A percentile compares a stretch with the other conserved stretches of the same genome.
phyloP scores from a whole-genome alignment of 2,329 filamentous ascomycete species.

The Penicillium sp. region DNA sequence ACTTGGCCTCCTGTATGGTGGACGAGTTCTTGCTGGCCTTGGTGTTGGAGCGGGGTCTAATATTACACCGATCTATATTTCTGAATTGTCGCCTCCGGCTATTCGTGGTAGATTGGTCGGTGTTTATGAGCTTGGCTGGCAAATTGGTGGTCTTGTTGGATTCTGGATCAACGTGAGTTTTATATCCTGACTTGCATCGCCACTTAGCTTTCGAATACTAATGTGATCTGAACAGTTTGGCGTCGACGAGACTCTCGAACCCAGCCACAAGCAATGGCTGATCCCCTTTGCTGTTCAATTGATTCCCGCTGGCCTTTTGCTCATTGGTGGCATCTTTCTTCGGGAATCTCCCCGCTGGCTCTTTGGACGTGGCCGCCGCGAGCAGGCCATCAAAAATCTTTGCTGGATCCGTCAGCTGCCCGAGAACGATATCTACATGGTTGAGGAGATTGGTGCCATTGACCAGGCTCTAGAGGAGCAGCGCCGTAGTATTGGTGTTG shows the following conservation, averaged over 20 bases:
- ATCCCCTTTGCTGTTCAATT: constrained; percentile 44
- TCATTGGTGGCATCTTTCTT: constrained; percentile 58
- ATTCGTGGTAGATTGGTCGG: constrained; percentile 59
- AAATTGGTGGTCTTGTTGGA: constrained; percentile 50
- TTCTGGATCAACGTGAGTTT: constrained; percentile 49
- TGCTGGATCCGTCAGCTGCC: constrained; percentile 44
- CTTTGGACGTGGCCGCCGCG: constrained; percentile 63
- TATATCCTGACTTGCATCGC: constrained; percentile 13
- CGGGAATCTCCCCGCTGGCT: constrained; percentile 67
- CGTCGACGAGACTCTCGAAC: constrained; percentile 41
- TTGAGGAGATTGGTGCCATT: constrained; percentile 68
- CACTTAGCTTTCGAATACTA: constrained; percentile 4
- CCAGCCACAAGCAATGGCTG: constrained; percentile 39
- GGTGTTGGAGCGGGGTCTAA: constrained; percentile 56
- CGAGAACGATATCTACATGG: constrained; percentile 56
- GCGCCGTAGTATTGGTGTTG: constrained; percentile 59
- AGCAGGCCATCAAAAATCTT: constrained; percentile 59
- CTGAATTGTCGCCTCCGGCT: constrained; percentile 55
- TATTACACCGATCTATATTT: constrained; percentile 59
- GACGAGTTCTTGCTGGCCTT: constrained; percentile 56
- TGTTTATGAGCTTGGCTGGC: constrained; percentile 56
- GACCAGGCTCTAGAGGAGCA: constrained; percentile 66
- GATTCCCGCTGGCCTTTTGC: constrained; percentile 42
- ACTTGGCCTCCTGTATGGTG: constrained; percentile 58
- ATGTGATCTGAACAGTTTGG: constrained; percentile 46